Base-by-base conservation (phyloP, 140 eudicot genomes). In the Cichorium intybus region DNA sequence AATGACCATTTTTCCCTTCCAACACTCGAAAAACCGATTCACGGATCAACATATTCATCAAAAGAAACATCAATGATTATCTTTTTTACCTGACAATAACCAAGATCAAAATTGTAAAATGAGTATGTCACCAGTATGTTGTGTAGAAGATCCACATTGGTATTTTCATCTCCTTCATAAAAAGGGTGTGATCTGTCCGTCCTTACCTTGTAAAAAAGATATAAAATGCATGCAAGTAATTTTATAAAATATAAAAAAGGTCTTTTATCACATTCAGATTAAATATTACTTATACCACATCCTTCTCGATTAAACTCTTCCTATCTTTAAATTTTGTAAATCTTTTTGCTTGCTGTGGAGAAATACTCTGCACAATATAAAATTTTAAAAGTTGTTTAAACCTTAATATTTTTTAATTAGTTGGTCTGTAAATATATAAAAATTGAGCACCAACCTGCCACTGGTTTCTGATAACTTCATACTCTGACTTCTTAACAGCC, bases 271-370 rank as follows among this genome's bases (percentile, higher is more conserved):
- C 4, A 31, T 50, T 14, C 12, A 62, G 4, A 43, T 15, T 46
- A 24, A 35, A 68, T 43, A 31, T 9, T 31, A 59, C 20, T 66
- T 69, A 33, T 88, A 92, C 98, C 93, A 92, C 96, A 75, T 92
- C 98, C 76, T 92, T 92, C 74, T 88, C 98, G 34, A 92, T 85
- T 41, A 92, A 95, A 75, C 96, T 87, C 77, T 79, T 92, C 84
- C 98, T 81, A 80, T 92, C 98, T 74, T 89, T 82, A 71, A 92
- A 92, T 63, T 92, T 92, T 15, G 92, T 79, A 75, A 92, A 88
- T 66, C 95, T 85, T 64, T 78, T 92, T 1, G 95, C 92, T 75
- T 92, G 98, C 69, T 83, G 86, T 0, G 76, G 77, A 2, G 87
- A 78, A 74, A 92, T 88, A 69, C 92, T 88, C 97, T 89, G 88